These are phyloP conservation scores for Paraconiothyrium brasiliense DNA, from an alignment of 2,329 filamentous ascomycete genomes.

Conservation along the genomic window DNA sequence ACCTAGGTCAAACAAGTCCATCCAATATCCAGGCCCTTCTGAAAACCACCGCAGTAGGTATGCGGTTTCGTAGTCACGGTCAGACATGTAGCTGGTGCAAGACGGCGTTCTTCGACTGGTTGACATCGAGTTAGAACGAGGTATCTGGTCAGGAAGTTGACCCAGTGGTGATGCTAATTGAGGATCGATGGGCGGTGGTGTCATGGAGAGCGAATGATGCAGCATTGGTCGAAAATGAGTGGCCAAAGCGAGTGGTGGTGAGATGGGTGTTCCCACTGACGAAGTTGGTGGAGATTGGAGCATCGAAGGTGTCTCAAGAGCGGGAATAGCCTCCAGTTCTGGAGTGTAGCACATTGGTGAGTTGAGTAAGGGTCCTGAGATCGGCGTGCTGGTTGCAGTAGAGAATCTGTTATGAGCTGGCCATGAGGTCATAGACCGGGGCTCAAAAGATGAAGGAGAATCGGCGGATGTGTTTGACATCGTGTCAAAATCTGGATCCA, in stretches of 20 bases:
- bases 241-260: conserved; percentile 56
- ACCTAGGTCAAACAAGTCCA: conserved; percentile 65
- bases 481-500: conserved; percentile 55
- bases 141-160: conserved; percentile 34
- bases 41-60: conserved; percentile 69
- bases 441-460: conserved; percentile 43
- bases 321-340: conserved; percentile 39
- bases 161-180: conserved; percentile 44
- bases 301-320: conserved; percentile 27
- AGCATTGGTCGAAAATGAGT: conserved; percentile 67
- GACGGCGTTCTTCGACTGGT: conserved; percentile 36
- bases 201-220: conserved; percentile 35
- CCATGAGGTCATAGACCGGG: conserved; percentile 37
- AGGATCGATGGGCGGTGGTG: conserved; percentile 48
- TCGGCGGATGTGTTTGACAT: conserved; percentile 45
- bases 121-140: conserved; percentile 37
- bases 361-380: conserved; percentile 15
- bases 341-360: conserved; percentile 52
- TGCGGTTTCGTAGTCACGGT: conserved; percentile 65
- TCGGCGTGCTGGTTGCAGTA: conserved; percentile 41
- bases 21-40: conserved; percentile 68
- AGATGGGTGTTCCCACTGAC: conserved; percentile 45
- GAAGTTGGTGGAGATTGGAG: conserved; percentile 45
- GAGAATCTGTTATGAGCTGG: conserved; percentile 35
- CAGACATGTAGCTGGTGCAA: conserved; percentile 29